Evolutionary conservation across 2,329 filamentous ascomycete genomes (phyloP).

Genomic region (Hypoxylon sp.): DNA sequence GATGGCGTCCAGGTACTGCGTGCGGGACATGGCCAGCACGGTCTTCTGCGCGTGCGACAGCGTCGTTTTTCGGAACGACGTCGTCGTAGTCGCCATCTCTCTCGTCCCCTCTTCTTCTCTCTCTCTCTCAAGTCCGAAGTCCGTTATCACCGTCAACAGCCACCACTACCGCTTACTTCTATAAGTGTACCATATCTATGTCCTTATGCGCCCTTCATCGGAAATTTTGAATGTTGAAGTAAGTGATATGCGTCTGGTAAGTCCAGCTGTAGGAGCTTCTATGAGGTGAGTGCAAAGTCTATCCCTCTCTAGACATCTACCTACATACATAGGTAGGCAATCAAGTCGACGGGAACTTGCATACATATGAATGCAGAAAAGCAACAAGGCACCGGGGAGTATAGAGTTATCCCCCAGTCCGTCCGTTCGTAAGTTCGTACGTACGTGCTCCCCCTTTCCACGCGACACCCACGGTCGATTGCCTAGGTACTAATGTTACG

Average conservation of each 20-base stretch:
- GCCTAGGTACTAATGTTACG: conserved; percentile 4
- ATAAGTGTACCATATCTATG: no score
- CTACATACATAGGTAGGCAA: no score
- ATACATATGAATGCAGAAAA: conserved; percentile 10
- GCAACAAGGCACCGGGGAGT: no score
- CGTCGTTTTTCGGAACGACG: conserved; percentile 22
- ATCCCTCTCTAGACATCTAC: no score
- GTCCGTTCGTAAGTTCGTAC: conserved; percentile 7
- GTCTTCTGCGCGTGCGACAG: conserved; percentile 41
- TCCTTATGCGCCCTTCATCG: no score
- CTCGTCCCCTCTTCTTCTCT: neutral
- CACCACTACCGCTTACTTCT: no score
- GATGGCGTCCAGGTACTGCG: conserved; percentile 39
- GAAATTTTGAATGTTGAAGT: no score
- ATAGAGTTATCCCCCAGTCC: no score
- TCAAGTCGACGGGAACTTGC: conserved; percentile 22
- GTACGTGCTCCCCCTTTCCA: conserved; percentile 9
- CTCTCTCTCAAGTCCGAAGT: neutral
- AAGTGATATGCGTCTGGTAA: no score
- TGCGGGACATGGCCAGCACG: conserved; percentile 45
- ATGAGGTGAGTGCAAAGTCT: no score
- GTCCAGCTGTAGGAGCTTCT: no score
- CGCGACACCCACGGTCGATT: conserved; percentile 7
- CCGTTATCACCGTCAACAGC: neutral
- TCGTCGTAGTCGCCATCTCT: conserved; percentile 11